phyloP scores from a whole-genome alignment of 768 basidiomycete species.

The Ramaria rubella region DNA sequence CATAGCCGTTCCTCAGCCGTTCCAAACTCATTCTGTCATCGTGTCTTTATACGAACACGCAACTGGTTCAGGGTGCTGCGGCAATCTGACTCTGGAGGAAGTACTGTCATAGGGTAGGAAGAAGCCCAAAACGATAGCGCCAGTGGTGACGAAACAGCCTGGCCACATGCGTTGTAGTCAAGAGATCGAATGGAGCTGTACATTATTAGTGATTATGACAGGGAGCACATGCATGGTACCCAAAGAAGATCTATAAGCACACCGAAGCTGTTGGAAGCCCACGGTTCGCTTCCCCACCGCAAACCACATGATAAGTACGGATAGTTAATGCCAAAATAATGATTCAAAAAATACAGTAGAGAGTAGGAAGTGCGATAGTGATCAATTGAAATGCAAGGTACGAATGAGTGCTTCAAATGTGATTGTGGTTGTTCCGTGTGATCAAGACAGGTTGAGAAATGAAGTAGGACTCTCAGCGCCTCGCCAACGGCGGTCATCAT shows the following conservation, averaged over 20 bases:
- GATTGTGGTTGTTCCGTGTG: not conserved
- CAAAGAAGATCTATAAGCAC: not conserved
- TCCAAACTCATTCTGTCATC: not conserved
- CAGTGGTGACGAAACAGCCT: too few species aligned
- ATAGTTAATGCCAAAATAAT: slow-evolving; percentile 5
- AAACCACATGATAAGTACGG: not conserved
- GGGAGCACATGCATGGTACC: not conserved
- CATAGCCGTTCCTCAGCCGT: not conserved
- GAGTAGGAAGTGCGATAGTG: not conserved
- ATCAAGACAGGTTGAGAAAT: not conserved
- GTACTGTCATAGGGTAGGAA: too few species aligned
- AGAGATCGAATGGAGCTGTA: too few species aligned
- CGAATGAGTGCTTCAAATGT: not conserved
- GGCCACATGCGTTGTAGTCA: too few species aligned
- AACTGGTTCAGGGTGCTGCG: not conserved
- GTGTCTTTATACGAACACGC: not conserved
- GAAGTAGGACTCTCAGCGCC: not conserved
- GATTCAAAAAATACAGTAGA: slow-evolving; percentile 8
- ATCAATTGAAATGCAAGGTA: not conserved
- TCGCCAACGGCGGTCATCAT: not conserved
- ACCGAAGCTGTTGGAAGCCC: not conserved
- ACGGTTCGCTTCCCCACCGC: not conserved
- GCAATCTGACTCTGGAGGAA: not conserved
- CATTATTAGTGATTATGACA: too few species aligned
- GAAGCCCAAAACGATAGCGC: too few species aligned